phyloP scores from a whole-genome alignment of 345 rosid genomes.

The Hypericum perforatum region DNA sequence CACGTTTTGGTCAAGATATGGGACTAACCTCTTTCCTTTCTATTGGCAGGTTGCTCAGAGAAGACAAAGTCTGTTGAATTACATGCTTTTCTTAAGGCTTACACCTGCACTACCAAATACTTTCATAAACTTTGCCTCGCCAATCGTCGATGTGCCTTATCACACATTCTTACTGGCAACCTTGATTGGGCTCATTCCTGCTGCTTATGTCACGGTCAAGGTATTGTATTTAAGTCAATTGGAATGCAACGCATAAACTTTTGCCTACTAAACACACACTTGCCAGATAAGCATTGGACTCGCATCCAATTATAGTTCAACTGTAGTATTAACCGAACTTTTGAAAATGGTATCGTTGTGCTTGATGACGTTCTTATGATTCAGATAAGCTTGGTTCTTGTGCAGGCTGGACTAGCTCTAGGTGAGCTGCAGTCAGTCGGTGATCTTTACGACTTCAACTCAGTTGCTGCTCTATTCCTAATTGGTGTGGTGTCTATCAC shows the following conservation, averaged over 20 bases:
- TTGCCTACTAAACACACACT: no score
- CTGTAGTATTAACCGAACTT: background rate
- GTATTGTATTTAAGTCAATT: conserved; percentile 20
- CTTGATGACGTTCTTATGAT: background rate
- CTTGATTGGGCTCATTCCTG: conserved; percentile 77
- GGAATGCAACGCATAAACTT: background rate
- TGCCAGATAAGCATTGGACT: no score
- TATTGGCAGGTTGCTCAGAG: conserved; percentile 63
- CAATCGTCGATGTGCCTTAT: conserved; percentile 79
- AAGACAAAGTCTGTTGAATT: conserved; percentile 57
- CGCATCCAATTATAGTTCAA: background rate
- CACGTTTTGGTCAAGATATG: conserved; percentile 1
- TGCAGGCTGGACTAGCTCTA: conserved; percentile 84
- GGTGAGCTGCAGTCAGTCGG: conserved; percentile 70
- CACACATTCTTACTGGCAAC: conserved; percentile 81
- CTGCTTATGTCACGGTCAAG: conserved; percentile 88
- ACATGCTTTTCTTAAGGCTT: conserved; percentile 81
- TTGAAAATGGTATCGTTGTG: background rate
- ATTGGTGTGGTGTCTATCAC: conserved; percentile 67
- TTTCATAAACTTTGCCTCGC: conserved; percentile 89
- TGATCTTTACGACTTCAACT: conserved; percentile 83
- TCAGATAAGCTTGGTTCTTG: conserved; percentile 8
- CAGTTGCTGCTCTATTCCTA: conserved; percentile 68
- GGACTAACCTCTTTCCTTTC: conserved; percentile 7
- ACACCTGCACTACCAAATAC: conserved; percentile 92